Evolutionary conservation across 169 alveolate genomes (phyloP).

Genomic region (Cytauxzoon felis): DNA sequence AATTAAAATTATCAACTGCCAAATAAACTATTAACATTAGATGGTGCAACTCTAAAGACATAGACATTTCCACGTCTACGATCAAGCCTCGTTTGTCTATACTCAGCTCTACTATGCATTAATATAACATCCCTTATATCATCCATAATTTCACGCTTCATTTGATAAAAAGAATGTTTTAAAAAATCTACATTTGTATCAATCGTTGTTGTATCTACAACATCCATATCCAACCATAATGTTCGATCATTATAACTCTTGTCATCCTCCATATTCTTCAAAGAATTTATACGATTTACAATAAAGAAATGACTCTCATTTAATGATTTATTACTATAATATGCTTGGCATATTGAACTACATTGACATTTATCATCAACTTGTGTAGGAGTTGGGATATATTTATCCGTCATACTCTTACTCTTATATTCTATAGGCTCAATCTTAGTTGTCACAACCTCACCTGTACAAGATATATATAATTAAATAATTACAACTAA

Average conservation of each 20-base stretch:
- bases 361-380: too few relatives aligned
- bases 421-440: too few relatives aligned
- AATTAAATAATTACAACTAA: too few relatives aligned
- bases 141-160: conserved; percentile 84
- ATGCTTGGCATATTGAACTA: too few relatives aligned
- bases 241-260: conserved; percentile 33
- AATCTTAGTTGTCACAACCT: too few relatives aligned
- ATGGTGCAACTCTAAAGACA: conserved; percentile 82
- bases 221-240: conserved; percentile 85
- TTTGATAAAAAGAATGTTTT: conserved; percentile 81
- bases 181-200: conserved; percentile 81
- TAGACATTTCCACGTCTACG: conserved; percentile 84
- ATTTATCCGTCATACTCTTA: too few relatives aligned
- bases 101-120: conserved; percentile 79
- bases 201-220: conserved; percentile 83
- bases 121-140: conserved; percentile 82
- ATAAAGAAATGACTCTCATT: too few relatives aligned
- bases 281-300: too few relatives aligned
- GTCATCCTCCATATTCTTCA: conserved; percentile 2
- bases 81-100: conserved; percentile 80
- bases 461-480: too few relatives aligned
- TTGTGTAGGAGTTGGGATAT: too few relatives aligned
- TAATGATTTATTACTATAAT: too few relatives aligned
- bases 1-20: not conserved
- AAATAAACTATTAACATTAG: conserved; percentile 50